Base-by-base conservation (phyloP, 805 yeast genomes). In the Yarrowia sp. region DNA sequence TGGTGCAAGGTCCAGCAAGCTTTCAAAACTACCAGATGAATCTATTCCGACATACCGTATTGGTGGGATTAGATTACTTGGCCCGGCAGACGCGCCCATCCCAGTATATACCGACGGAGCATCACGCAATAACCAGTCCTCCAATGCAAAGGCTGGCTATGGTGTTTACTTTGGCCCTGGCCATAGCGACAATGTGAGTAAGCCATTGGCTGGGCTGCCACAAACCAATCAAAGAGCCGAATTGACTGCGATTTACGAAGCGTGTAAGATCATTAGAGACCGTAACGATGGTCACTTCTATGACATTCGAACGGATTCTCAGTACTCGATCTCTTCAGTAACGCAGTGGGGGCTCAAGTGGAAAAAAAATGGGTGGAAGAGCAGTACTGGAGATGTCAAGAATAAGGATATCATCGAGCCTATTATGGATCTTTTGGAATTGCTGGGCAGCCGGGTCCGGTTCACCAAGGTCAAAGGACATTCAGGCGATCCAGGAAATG, bases 181-280 rank as follows among this genome's bases (percentile, higher is more conserved):
- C 13, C 9, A 17, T 15, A 11, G 6, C 3, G 61, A 55, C 10
- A 55, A 55, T 13, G 47, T 55, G 31, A 55, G 61, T 31, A 41
- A 39, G 15, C 61, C 61, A 31, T 31, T 55, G 36, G n/a, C 36
- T 14, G 61, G 61, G 3, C 0, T 1, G 22, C 31, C 13, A 2
- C 61, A 55, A 17, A 55, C 61, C 17, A 55, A 55, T 13, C 61
- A 55, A 41, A 8, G 61, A n/a, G 61, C 61, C 2, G 61, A 55
- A 17, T 11, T 55, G 39, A 39, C 33, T 1, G 61, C 61, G 2
- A 41, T 55, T 3, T 28, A 28, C 7, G 61, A 55, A 11, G 61
- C 61, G 0, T 55, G 61, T 9, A 31, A 41, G 15, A 41, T 55
- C 31, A 41, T 55, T 38, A 41, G 15, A 31, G 38, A 41, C 9